Evolutionary conservation across 257 asterid genomes (phyloP), one percentile per base, ranked within the genome.

Genomic region (Plantago elongata): DNA sequence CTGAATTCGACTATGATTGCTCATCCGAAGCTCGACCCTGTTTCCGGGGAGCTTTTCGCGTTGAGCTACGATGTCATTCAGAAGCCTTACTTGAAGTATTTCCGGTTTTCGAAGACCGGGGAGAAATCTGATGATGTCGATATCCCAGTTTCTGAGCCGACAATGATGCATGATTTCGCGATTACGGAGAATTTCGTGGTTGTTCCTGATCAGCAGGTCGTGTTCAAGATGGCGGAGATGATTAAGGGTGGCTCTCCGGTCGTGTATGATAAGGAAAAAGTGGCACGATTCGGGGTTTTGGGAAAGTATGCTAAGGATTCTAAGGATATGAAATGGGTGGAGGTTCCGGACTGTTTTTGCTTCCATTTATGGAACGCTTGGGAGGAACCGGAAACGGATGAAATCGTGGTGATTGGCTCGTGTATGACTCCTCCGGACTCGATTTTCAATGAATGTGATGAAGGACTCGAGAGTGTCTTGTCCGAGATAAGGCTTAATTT

Each of bases 371-470:
- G 99, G 99, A 93, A 93, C 69, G 89, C 99, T n/a, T 93, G 99
- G 99, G 99, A 93, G 50, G 99, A 93, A 61, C 83, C 91, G 0
- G 95, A 85, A 13, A 63, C 62, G 2, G 90, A 83, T 29, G 99
- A 93, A 56, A 61, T 89, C 48, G 96, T 93, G 0, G 97, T 93
- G 22, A 85, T 93, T 42, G 99, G 99, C 0, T 93, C 99, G 1
- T 93, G 99, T 69, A 93, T 93, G 99, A 93, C 99, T n/a, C 99
- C 99, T 3, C 86, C 99, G 0, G 97, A 93, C 73, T 93, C 99
- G 5, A 89, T 93, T 69, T 93, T 93, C 79, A 89, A 89, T 46
- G 99, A 93, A 69, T 79, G 95, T 68, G 99, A 93, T 9, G 92
- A 89, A 60, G 88, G 88, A 0, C 48, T 93, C 40, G 49, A 89